Conservation (phyloP, 257 asterid species). For the Solanum pennellii region DNA sequence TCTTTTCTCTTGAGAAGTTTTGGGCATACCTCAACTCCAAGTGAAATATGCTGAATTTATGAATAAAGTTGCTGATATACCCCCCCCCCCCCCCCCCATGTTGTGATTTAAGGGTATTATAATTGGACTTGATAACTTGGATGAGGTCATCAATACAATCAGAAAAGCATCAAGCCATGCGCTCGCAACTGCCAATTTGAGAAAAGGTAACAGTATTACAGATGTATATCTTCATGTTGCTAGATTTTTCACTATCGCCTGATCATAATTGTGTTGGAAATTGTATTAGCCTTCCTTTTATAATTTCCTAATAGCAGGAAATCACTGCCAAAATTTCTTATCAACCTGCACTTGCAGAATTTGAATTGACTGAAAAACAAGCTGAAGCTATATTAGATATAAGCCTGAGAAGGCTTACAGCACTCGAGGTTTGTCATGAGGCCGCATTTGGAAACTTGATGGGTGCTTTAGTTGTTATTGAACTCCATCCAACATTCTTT, state of each 20-base stretch:
- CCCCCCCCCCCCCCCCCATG: neutral
- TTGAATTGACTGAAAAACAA: slow-evolving; percentile 78
- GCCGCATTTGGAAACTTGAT: neutral
- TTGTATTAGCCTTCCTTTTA: neutral
- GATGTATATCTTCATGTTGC: neutral
- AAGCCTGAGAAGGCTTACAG: slow-evolving; percentile 85
- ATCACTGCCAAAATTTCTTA: neutral
- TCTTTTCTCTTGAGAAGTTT: neutral
- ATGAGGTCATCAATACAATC: slow-evolving; percentile 55
- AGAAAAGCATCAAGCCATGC: slow-evolving; percentile 68
- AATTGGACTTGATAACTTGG: slow-evolving; percentile 82
- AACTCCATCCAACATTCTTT: neutral
- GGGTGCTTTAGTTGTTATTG: neutral
- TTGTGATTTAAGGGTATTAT: slow-evolving; percentile 57
- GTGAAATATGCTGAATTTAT: neutral
- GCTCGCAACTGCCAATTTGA: slow-evolving; percentile 51
- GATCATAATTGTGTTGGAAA: neutral
- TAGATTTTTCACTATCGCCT: neutral
- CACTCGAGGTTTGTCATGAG: slow-evolving; percentile 57
- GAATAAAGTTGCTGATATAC: neutral
- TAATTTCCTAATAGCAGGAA: neutral
- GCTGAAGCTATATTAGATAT: slow-evolving; percentile 94
- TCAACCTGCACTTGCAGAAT: slow-evolving; percentile 41
- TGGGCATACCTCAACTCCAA: neutral
- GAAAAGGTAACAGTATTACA: slow-evolving; percentile 37